Conservation (phyloP, 2,329 filamentous ascomycete species). For the Venturiaceae sp. region DNA sequence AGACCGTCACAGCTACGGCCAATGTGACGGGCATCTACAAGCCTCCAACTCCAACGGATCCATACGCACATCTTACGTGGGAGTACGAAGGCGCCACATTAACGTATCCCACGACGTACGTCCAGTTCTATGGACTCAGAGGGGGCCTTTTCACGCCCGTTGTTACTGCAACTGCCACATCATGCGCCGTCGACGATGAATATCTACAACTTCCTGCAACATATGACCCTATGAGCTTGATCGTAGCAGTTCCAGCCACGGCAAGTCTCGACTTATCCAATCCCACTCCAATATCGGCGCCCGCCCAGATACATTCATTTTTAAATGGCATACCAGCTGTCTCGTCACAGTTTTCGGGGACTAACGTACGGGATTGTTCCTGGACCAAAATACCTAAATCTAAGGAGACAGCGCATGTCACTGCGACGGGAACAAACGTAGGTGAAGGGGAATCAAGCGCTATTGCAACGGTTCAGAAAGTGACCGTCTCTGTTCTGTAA, state of each 20-base stretch:
- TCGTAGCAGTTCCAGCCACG: not conserved
- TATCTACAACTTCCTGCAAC: not conserved
- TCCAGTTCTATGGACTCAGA: not conserved
- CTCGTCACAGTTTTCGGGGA: not conserved
- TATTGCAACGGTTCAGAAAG: not conserved
- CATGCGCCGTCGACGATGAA: not conserved
- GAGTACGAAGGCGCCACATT: not conserved
- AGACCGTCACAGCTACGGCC: not conserved
- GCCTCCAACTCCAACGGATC: not conserved
- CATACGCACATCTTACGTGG: conserved; percentile 4
- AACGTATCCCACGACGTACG: conserved; percentile 7
- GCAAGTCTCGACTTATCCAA: not conserved
- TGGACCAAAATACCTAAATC: not conserved
- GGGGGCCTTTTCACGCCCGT: not conserved
- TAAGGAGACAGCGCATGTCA: not conserved
- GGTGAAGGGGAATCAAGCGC: not conserved
- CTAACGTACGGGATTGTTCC: not conserved
- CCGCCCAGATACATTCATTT: not conserved
- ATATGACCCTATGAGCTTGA: not conserved
- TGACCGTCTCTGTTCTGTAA: conserved; percentile 3
- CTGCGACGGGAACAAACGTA: no score
- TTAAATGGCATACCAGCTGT: conserved; percentile 4
- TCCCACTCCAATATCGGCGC: not conserved
- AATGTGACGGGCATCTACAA: not conserved
- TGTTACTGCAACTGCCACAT: not conserved